Percentiles rank a stretch among this genome's conserved stretches.
Evolutionary conservation across 352 stramenopile genomes (phyloP).

Genomic region (Halophytophthora polymorphica): DNA sequence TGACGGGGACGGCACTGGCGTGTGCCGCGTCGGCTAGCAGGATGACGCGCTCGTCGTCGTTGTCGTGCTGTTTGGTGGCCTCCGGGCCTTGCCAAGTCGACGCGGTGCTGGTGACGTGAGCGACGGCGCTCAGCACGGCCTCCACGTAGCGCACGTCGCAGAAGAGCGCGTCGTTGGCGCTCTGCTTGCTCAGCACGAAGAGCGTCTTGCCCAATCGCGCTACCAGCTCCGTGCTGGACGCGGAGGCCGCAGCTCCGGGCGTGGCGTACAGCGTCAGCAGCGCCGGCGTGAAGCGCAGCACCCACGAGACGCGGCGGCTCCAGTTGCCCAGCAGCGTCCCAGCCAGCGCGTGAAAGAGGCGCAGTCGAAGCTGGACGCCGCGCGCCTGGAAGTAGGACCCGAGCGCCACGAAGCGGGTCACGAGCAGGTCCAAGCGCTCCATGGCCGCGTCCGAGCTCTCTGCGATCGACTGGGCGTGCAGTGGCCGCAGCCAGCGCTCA

Average conservation of each 20-base stretch:
- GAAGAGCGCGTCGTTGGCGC: constrained; percentile 55
- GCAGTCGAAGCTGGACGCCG: constrained; percentile 13
- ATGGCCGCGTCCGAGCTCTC: constrained; percentile 5
- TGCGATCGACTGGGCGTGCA: constrained; percentile 8
- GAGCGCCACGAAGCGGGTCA: constrained; percentile 22
- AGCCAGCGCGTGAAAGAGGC: constrained; percentile 27
- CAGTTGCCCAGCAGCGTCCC: constrained; percentile 28
- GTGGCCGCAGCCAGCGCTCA: constrained; percentile 23
- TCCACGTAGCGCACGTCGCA: constrained; percentile 68
- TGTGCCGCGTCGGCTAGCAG: background rate
- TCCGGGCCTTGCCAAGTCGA: background rate
- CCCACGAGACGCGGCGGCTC: constrained; percentile 23
- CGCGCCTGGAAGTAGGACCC: constrained; percentile 31
- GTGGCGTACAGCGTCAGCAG: constrained; percentile 37
- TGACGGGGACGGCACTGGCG: constrained; percentile 16
- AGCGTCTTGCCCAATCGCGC: constrained; percentile 50
- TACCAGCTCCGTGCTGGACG: constrained; percentile 7
- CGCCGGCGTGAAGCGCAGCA: constrained; percentile 38
- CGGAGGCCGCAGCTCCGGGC: background rate
- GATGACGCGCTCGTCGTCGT: background rate
- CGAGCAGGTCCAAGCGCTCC: constrained; percentile 12
- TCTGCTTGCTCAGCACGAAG: constrained; percentile 77
- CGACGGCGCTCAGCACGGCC: constrained; percentile 41
- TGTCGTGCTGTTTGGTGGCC: constrained; percentile 8
- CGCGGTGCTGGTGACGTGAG: constrained; percentile 14